A percentile compares a stretch with the other conserved stretches of the same genome.
phyloP scores from a whole-genome alignment of 139 green algal genomes.

The Chlamydomonas sphaeroides region DNA sequence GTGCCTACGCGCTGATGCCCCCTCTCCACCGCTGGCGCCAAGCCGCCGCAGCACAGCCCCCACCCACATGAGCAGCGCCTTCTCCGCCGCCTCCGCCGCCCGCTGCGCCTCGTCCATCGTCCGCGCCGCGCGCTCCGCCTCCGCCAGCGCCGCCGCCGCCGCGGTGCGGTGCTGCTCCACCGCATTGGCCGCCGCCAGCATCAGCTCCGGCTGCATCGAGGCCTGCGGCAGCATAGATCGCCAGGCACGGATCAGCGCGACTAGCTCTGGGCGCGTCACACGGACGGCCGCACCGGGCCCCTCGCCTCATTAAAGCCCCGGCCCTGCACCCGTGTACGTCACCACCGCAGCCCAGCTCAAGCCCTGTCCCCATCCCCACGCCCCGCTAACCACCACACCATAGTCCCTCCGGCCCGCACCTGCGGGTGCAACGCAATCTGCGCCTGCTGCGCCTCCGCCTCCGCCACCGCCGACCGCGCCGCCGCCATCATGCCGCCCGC shows the following conservation, averaged over 20 bases:
- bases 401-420: neutral
- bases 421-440: conserved; percentile 1
- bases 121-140: conserved; percentile 18
- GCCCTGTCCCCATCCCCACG: too few relatives aligned
- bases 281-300: too few relatives aligned
- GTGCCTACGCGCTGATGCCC: too few relatives aligned
- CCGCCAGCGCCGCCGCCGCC: conserved; percentile 14
- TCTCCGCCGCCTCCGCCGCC: conserved; percentile 24
- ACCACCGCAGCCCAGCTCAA: too few relatives aligned
- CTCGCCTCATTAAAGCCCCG: too few relatives aligned
- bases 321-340: too few relatives aligned
- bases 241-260: too few relatives aligned
- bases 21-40: too few relatives aligned
- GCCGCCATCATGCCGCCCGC: neutral
- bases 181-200: neutral
- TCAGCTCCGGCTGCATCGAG: neutral
- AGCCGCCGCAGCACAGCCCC: too few relatives aligned
- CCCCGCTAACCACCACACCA: too few relatives aligned
- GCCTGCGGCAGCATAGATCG: too few relatives aligned
- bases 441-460: conserved; percentile 24
- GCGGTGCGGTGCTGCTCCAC: neutral
- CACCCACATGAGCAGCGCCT: conserved; percentile 15
- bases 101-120: neutral
- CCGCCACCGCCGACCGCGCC: neutral
- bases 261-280: too few relatives aligned